phyloP scores from a whole-genome alignment of 1,284 basidiomycete genomes.

The Trichosporon faecale region DNA sequence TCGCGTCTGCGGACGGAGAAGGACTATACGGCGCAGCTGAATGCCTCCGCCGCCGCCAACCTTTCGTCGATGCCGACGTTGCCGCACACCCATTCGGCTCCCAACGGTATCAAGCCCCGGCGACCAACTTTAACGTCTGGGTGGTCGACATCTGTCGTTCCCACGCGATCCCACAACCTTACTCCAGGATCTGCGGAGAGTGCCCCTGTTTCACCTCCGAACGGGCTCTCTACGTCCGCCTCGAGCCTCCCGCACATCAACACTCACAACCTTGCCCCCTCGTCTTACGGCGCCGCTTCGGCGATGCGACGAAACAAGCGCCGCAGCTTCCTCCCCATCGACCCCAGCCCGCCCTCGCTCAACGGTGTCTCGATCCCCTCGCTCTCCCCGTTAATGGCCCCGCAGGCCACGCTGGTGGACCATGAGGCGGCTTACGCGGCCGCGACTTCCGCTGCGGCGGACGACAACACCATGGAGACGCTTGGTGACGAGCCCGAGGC shows the following conservation, averaged over 20 bases:
- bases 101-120: conserved; percentile 20
- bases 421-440: conserved; percentile 6
- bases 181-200: not conserved
- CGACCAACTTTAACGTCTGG: conserved; percentile 16
- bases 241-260: not conserved
- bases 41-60: conserved; percentile 40
- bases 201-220: conserved; percentile 5
- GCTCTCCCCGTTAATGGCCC: conserved; percentile 60
- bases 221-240: not conserved
- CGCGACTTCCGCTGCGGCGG: not conserved
- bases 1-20: conserved; percentile 51
- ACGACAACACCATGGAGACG: conserved; percentile 25
- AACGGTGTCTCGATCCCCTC: conserved; percentile 58
- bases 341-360: conserved; percentile 56
- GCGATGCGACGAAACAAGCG: conserved; percentile 55
- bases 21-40: conserved; percentile 26
- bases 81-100: conserved; percentile 39
- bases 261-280: not conserved
- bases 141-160: conserved; percentile 21
- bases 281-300: not conserved
- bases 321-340: conserved; percentile 77
- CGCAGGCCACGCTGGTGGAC: conserved; percentile 23
- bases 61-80: conserved; percentile 36
- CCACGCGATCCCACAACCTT: conserved; percentile 13
- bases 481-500: conserved; percentile 22